Evolutionary conservation across 495 filamentous ascomycete species (phyloP).

Genomic region (Annulohypoxylon maeteangense): DNA sequence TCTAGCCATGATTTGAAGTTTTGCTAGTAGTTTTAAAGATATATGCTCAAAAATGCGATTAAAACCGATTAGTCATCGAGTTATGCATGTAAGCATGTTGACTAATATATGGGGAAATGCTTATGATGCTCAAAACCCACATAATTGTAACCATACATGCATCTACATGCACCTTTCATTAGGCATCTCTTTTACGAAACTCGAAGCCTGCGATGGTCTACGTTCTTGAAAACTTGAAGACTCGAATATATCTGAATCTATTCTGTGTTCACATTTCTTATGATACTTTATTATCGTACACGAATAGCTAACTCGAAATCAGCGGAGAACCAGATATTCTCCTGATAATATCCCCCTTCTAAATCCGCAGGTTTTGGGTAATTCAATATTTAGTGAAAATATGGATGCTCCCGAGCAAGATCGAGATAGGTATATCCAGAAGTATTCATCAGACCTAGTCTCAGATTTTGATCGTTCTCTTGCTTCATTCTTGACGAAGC

Average conservation of each 20-base stretch:
- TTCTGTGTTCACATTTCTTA: neutral
- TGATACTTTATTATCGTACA: neutral
- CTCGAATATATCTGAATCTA: neutral
- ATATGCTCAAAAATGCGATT: neutral
- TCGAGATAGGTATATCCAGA: slow-evolving; percentile 77
- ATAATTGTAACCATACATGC: slow-evolving; percentile 2
- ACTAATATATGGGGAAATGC: neutral
- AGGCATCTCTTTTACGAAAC: slow-evolving; percentile 18
- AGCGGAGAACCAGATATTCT: neutral
- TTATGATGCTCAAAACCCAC: neutral
- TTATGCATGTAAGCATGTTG: slow-evolving; percentile 13
- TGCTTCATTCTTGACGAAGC: slow-evolving; percentile 61
- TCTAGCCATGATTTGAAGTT: neutral
- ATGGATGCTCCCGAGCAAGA: slow-evolving; percentile 67
- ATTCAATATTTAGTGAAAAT: slow-evolving; percentile 3
- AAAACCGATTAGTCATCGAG: neutral
- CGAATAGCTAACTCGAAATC: neutral
- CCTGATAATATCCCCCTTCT: neutral
- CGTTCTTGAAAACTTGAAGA: neutral
- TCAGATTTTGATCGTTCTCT: slow-evolving; percentile 69
- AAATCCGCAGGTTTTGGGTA: neutral
- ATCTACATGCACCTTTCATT: slow-evolving; percentile 1
- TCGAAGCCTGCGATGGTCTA: neutral
- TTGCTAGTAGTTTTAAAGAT: neutral
- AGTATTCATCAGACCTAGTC: slow-evolving; percentile 73